Percentiles rank a stretch among this genome's conserved stretches.
Evolutionary conservation across 2,329 filamentous ascomycete genomes (phyloP).

Genomic region (Rhexocercosporidium sp.): DNA sequence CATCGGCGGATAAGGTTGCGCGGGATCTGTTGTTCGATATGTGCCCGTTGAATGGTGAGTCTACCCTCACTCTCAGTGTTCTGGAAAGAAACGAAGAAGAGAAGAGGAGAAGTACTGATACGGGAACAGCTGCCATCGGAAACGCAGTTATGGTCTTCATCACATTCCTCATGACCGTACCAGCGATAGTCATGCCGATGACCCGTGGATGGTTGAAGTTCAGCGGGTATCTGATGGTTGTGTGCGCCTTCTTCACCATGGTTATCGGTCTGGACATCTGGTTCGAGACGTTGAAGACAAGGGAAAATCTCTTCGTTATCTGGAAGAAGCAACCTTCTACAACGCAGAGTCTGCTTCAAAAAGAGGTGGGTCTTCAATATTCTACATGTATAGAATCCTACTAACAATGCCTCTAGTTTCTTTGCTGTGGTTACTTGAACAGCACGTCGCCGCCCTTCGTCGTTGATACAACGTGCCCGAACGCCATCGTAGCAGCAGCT

Average conservation of each 20-base stretch:
- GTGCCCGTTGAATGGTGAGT: slow-evolving; percentile 58
- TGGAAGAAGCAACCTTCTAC: slow-evolving; percentile 62
- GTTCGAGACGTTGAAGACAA: slow-evolving; percentile 74
- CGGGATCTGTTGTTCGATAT: slow-evolving; percentile 55
- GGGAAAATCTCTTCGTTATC: slow-evolving; percentile 63
- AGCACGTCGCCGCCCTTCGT: slow-evolving; percentile 74
- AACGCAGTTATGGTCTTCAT: slow-evolving; percentile 75
- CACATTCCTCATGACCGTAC: slow-evolving; percentile 72
- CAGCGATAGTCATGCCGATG: slow-evolving; percentile 70
- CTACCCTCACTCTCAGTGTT: too few species aligned
- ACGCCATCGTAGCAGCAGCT: slow-evolving; percentile 71
- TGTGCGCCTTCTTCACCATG: slow-evolving; percentile 68
- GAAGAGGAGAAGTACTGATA: slow-evolving; percentile 25
- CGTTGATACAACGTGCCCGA: slow-evolving; percentile 70
- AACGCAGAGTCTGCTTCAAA: slow-evolving; percentile 73
- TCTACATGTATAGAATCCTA: neutral
- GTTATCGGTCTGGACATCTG: slow-evolving; percentile 70
- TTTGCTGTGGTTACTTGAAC: slow-evolving; percentile 82
- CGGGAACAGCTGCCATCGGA: slow-evolving; percentile 64
- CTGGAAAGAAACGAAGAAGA: slow-evolving; percentile 1
- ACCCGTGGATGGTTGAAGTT: slow-evolving; percentile 73
- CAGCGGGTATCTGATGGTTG: slow-evolving; percentile 67
- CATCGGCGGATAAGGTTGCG: slow-evolving; percentile 55
- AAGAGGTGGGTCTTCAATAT: slow-evolving; percentile 55
- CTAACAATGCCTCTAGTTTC: slow-evolving; percentile 58